phyloP scores from a whole-genome alignment of 2,329 filamentous ascomycete genomes.

The Ophiostoma himal-ulmi region DNA sequence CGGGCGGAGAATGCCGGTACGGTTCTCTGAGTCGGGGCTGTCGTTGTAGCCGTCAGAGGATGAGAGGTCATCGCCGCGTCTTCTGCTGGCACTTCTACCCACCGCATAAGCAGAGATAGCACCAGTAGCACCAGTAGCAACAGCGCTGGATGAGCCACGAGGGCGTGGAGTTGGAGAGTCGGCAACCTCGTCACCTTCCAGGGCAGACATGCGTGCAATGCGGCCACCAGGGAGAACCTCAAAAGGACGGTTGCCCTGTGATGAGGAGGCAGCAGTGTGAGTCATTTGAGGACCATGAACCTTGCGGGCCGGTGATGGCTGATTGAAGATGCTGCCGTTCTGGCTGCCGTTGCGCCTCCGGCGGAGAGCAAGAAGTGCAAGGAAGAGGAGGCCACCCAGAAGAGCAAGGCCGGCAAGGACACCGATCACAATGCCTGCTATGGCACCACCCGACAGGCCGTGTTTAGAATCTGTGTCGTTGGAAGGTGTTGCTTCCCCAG shows the following conservation, averaged over 20 bases:
- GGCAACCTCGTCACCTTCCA: conserved; percentile 60
- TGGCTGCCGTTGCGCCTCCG: conserved; percentile 52
- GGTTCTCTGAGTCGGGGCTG: conserved; percentile 64
- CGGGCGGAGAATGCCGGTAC: conserved; percentile 51
- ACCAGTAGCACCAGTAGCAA: conserved; percentile 42
- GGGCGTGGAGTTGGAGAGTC: conserved; percentile 51
- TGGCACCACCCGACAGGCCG: conserved; percentile 70
- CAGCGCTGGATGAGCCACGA: conserved; percentile 38
- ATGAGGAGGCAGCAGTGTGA: conserved; percentile 31
- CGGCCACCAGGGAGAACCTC: conserved; percentile 78
- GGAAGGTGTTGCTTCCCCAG: conserved; percentile 35
- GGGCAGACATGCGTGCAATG: conserved; percentile 90
- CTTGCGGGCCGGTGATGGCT: conserved; percentile 67
- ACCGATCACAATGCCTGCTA: conserved; percentile 86
- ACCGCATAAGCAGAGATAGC: conserved; percentile 45
- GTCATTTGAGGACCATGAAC: conserved; percentile 38
- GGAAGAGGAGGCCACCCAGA: conserved; percentile 62
- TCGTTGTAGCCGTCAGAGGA: conserved; percentile 68
- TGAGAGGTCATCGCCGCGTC: conserved; percentile 50
- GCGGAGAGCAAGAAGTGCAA: conserved; percentile 54
- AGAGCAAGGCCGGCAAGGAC: conserved; percentile 65
- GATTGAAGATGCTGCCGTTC: conserved; percentile 75
- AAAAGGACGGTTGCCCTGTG: conserved; percentile 37
- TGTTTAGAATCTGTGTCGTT: conserved; percentile 30
- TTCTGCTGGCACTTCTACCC: conserved; percentile 38